Percentiles rank a stretch among this genome's conserved stretches.
phyloP scores from a whole-genome alignment of 345 rosid species.

The Citrus mangshanensis region DNA sequence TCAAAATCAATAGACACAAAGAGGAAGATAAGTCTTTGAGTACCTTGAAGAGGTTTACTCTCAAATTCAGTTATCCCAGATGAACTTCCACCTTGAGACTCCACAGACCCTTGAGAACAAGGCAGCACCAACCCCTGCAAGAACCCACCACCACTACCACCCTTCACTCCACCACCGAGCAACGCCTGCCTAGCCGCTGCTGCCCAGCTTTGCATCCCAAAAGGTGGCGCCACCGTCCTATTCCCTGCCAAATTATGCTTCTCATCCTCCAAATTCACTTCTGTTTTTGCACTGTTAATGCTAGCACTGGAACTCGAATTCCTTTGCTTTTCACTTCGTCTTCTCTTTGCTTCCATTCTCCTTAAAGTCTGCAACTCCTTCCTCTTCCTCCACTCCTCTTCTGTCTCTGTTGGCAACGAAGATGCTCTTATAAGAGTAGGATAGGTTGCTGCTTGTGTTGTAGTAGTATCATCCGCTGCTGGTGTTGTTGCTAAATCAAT shows the following conservation, averaged over 20 bases:
- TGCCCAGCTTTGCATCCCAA: constrained; percentile 42
- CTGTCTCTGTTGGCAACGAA: constrained; percentile 84
- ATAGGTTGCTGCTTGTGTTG: constrained; percentile 32
- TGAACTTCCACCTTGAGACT: constrained; percentile 61
- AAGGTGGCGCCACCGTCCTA: constrained; percentile 26
- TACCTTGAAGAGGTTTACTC: constrained; percentile 60
- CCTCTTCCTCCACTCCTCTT: constrained; percentile 92
- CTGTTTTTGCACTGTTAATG: neutral
- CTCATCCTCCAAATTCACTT: constrained; percentile 32
- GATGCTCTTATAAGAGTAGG: constrained; percentile 64
- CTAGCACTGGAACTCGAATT: constrained; percentile 24
- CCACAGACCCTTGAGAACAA: constrained; percentile 52
- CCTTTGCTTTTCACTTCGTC: constrained; percentile 81
- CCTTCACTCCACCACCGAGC: constrained; percentile 22
- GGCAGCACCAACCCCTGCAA: constrained; percentile 37
- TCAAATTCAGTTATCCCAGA: constrained; percentile 64
- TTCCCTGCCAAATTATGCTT: constrained; percentile 20
- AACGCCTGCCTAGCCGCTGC: constrained; percentile 26
- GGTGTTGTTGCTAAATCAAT: constrained; percentile 14
- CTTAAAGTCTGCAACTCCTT: constrained; percentile 75
- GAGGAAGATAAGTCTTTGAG: neutral
- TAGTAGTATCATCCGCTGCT: neutral
- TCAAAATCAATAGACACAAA: neutral
- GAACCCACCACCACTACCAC: constrained; percentile 13
- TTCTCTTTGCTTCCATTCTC: constrained; percentile 85